These are phyloP conservation scores for Phytopythium vexans DNA, from an alignment of 352 stramenopile species.

Conservation along the genomic window DNA sequence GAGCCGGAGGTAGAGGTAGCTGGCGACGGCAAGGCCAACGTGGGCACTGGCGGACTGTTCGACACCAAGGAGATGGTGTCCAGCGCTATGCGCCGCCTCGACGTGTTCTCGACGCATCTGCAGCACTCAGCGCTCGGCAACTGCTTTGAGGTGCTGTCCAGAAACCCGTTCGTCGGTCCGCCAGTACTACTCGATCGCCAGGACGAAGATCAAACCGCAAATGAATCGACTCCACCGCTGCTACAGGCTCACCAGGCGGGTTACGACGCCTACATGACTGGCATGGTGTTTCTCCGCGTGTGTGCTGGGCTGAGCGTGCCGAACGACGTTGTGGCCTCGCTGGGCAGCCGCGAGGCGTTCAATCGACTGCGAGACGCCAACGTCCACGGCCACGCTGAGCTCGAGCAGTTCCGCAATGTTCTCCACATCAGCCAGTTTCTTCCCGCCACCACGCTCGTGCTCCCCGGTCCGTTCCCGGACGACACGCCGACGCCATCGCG, in stretches of 20 bases:
- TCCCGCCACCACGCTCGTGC: slow-evolving; percentile 35
- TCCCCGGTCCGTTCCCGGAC: slow-evolving; percentile 45
- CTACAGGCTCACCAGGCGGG: slow-evolving; percentile 67
- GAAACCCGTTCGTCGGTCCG: slow-evolving; percentile 67
- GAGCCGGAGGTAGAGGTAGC: not conserved
- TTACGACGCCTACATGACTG: slow-evolving; percentile 81
- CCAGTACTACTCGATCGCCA: slow-evolving; percentile 19
- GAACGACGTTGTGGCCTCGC: slow-evolving; percentile 42
- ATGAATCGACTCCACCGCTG: slow-evolving; percentile 15
- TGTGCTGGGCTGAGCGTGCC: slow-evolving; percentile 53
- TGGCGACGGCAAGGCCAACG: not conserved
- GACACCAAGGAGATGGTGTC: slow-evolving; percentile 76
- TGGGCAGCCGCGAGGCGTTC: slow-evolving; percentile 11
- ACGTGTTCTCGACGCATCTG: slow-evolving; percentile 56
- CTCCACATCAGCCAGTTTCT: slow-evolving; percentile 66
- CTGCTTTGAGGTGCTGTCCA: slow-evolving; percentile 53
- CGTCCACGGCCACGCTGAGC: not conserved
- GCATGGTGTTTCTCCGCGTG: slow-evolving; percentile 67
- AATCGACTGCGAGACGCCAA: not conserved
- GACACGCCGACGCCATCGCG: slow-evolving; percentile 43
- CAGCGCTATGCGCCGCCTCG: slow-evolving; percentile 57
- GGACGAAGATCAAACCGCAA: slow-evolving; percentile 7
- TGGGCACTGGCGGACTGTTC: slow-evolving; percentile 35
- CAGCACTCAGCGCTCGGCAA: slow-evolving; percentile 62
- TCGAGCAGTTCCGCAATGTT: slow-evolving; percentile 41